phyloP scores from a whole-genome alignment of 345 rosid genomes.

The Moringa oleifera region DNA sequence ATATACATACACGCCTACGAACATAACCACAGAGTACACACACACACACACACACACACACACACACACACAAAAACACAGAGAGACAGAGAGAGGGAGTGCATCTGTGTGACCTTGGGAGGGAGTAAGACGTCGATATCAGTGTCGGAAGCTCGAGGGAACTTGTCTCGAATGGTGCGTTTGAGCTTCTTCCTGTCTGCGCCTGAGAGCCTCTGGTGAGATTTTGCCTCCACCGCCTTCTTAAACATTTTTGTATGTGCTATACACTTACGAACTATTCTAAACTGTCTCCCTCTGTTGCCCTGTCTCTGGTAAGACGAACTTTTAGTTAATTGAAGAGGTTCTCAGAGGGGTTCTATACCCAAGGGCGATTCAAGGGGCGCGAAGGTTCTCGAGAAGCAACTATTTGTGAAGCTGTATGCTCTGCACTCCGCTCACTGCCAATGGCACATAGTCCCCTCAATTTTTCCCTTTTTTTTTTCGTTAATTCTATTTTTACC shows the following conservation, averaged over 20 bases:
- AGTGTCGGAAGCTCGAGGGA: constrained; percentile 63
- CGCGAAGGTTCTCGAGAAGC: background rate
- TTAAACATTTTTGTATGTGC: constrained; percentile 54
- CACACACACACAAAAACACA: background rate
- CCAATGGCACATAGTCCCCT: background rate
- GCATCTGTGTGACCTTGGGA: no score
- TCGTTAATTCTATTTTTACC: no score
- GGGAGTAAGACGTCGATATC: constrained; percentile 75
- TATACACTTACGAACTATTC: background rate
- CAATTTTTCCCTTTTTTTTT: no score
- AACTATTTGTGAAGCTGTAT: background rate
- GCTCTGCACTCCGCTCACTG: background rate
- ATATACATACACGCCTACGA: no score
- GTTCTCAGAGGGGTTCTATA: background rate
- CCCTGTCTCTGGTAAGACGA: no score
- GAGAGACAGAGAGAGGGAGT: no score
- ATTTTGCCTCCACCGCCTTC: constrained; percentile 86
- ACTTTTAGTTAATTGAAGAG: background rate
- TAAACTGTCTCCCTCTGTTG: background rate
- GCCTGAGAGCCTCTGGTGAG: constrained; percentile 91
- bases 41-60: no score
- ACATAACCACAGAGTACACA: no score
- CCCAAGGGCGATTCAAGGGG: background rate
- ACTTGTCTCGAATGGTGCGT: constrained; percentile 55
- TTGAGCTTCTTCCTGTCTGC: constrained; percentile 90